A percentile compares a stretch with the other conserved stretches of the same genome.
These are phyloP conservation scores for Gastrolobium villosum DNA, from an alignment of 306 rosid species.

Conservation along the genomic window DNA sequence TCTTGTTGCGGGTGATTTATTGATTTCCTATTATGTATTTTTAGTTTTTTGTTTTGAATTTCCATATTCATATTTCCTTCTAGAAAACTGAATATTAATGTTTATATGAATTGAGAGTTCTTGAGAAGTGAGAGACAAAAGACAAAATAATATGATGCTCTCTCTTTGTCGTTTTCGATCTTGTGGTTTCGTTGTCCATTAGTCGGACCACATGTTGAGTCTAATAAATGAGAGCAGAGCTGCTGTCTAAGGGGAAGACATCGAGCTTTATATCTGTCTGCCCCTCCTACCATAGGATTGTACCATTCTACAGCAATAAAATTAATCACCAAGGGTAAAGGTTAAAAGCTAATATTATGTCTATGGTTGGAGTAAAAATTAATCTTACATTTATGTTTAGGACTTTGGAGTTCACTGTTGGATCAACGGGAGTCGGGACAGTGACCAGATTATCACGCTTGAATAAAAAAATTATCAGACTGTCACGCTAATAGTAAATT, in stretches of 20 bases:
- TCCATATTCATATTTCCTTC: not conserved
- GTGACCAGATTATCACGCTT: no score
- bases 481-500: no score
- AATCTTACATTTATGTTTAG: not conserved
- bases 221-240: conserved; percentile 40
- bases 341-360: not conserved
- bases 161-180: conserved; percentile 43
- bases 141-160: conserved; percentile 31
- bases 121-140: conserved; percentile 23
- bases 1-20: not conserved
- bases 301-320: conserved; percentile 20
- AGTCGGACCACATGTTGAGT: conserved; percentile 43
- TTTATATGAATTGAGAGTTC: conserved; percentile 10
- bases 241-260: conserved; percentile 32
- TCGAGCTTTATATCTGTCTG: conserved; percentile 18
- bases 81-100: not conserved
- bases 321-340: not conserved
- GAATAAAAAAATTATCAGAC: no score
- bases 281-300: conserved; percentile 24
- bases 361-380: not conserved
- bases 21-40: not conserved
- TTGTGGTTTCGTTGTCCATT: conserved; percentile 35
- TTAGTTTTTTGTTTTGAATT: not conserved
- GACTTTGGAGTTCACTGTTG: not conserved
- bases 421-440: no score